phyloP scores from a whole-genome alignment of 2,329 filamentous ascomycete species.

The Apiospora pterosperma region DNA sequence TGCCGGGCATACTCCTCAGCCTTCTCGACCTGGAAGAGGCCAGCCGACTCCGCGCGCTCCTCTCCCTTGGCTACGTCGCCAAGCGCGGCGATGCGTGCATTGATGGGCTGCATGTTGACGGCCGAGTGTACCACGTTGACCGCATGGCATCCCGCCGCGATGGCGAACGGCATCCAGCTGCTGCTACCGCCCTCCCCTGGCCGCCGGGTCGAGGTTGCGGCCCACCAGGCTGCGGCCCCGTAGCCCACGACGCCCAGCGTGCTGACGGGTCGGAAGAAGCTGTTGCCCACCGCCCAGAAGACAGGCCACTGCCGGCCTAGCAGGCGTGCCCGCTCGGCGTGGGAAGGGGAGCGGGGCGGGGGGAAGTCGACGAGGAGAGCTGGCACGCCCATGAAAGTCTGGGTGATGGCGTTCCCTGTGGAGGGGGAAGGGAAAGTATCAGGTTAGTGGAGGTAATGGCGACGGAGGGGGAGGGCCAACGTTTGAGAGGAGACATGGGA shows the following conservation, averaged over 20 bases:
- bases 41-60: conserved; percentile 14
- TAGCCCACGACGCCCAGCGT: conserved; percentile 45
- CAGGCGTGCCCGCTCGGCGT: conserved; percentile 37
- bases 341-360: conserved; percentile 33
- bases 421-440: not conserved
- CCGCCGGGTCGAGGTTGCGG: conserved; percentile 8
- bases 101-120: conserved; percentile 49
- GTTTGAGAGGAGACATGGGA: not conserved
- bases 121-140: conserved; percentile 45
- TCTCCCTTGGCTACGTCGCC: conserved; percentile 16
- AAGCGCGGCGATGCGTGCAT: conserved; percentile 34
- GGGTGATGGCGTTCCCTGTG: conserved; percentile 48
- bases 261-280: conserved; percentile 49
- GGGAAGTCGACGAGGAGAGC: conserved; percentile 44
- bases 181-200: not conserved
- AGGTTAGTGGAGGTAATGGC: not conserved
- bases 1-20: conserved; percentile 29
- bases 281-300: conserved; percentile 46
- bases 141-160: conserved; percentile 40
- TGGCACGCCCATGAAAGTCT: conserved; percentile 49
- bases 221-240: conserved; percentile 39
- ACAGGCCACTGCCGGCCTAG: conserved; percentile 48
- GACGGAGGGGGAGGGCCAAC: not conserved
- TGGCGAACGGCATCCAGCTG: conserved; percentile 24
- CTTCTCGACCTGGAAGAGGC: conserved; percentile 8